phyloP scores from a whole-genome alignment of 148 eudicot species.

The Silene uniflora region DNA sequence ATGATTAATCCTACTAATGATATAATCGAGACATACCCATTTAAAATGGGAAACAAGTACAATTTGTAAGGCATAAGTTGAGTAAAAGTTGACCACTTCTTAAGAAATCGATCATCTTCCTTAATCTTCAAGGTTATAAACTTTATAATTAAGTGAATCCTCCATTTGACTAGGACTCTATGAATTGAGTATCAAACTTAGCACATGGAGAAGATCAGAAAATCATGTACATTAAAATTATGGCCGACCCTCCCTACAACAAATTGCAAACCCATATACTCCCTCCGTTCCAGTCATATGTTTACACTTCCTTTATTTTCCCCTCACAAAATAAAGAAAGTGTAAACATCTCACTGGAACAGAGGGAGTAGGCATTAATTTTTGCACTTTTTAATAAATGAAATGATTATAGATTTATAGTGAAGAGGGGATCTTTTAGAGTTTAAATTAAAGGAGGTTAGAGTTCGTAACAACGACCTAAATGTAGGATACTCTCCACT shows the following conservation, averaged over 20 bases:
- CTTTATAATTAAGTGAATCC: not conserved
- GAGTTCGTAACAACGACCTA: too few species aligned
- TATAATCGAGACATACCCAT: constrained; percentile 16
- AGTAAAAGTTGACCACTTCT: not conserved
- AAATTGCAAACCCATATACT: not conserved
- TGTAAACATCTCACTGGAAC: too few species aligned
- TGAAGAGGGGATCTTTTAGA: too few species aligned
- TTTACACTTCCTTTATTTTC: too few species aligned
- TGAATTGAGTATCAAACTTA: not conserved
- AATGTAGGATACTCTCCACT: too few species aligned
- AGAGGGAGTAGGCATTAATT: not conserved
- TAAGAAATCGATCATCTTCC: not conserved
- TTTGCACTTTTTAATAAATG: too few species aligned
- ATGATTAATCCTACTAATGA: not conserved
- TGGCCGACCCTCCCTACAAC: constrained; percentile 6
- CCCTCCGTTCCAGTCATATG: too few species aligned
- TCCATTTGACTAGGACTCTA: not conserved
- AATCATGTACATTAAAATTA: not conserved
- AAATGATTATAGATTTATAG: too few species aligned
- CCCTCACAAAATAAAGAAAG: too few species aligned
- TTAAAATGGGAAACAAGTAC: not conserved
- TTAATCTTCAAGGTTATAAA: constrained; percentile 8
- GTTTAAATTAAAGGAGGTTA: too few species aligned
- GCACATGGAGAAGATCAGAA: constrained; percentile 15
- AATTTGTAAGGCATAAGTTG: not conserved